Evolutionary conservation across 208 protist genomes (phyloP).

Genomic region (Blastocrithidia nonstop): DNA sequence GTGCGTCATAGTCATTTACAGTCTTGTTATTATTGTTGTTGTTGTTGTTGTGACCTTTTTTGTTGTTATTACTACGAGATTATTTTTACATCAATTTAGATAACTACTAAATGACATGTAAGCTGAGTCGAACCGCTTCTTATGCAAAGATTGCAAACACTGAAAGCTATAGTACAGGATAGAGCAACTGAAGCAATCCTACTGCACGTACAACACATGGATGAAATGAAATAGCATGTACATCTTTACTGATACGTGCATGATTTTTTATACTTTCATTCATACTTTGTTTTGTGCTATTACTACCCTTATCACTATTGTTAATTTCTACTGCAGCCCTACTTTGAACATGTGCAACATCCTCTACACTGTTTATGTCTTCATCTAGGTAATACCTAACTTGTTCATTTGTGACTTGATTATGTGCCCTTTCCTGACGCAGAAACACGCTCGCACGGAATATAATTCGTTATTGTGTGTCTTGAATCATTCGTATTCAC

Average conservation of each 20-base stretch:
- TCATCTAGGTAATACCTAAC: conserved; percentile 22
- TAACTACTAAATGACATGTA: conserved; percentile 42
- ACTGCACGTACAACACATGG: conserved; percentile 40
- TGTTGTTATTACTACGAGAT: neutral
- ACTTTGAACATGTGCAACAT: no score
- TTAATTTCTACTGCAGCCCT: no score
- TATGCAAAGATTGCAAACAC: conserved; percentile 79
- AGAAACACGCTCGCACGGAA: conserved; percentile 71
- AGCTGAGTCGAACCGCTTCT: conserved; percentile 55
- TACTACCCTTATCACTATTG: conserved; percentile 6
- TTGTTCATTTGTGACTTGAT: conserved; percentile 17
- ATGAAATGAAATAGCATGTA: conserved; percentile 29
- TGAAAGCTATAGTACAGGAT: conserved; percentile 68
- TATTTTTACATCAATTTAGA: conserved; percentile 25
- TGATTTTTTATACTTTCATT: neutral
- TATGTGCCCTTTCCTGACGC: conserved; percentile 30
- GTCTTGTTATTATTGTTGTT: conserved; percentile 1
- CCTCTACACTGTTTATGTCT: no score
- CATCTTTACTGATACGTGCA: neutral
- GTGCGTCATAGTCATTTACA: conserved; percentile 8
- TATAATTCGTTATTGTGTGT: conserved; percentile 72
- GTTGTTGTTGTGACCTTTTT: neutral
- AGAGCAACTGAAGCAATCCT: conserved; percentile 44
- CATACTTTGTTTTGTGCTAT: neutral
- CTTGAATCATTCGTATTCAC: conserved; percentile 67